Conservation (phyloP, 495 filamentous ascomycete species). For the Trichoderma gamsii region DNA sequence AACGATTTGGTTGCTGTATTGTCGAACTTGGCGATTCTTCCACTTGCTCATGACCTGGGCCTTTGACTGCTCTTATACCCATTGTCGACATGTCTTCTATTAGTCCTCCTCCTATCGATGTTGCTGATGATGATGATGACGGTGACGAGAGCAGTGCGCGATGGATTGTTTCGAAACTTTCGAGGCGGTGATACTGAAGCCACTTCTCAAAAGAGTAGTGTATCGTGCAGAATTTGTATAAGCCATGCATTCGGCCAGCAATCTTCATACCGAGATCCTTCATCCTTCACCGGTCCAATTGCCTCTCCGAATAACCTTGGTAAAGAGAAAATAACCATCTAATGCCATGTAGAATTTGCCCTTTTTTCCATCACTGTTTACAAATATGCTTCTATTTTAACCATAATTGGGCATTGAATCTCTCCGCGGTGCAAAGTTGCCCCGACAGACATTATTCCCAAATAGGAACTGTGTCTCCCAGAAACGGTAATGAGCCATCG, state of each 20-base stretch:
- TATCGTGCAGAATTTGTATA: background rate
- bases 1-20: background rate
- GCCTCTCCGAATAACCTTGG: background rate
- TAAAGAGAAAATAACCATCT: no score
- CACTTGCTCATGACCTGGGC: background rate
- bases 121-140: background rate
- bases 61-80: no score
- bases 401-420: background rate
- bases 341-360: no score
- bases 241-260: background rate
- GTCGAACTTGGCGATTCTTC: background rate
- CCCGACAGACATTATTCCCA: background rate
- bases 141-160: background rate
- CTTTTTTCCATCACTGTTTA: no score
- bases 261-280: background rate
- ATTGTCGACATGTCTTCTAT: no score
- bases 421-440: conserved; percentile 1
- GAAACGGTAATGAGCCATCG: background rate
- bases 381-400: background rate
- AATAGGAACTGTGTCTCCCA: conserved; percentile 11
- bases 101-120: background rate
- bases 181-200: background rate
- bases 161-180: background rate
- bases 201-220: background rate
- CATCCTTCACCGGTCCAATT: conserved; percentile 2